Evolutionary conservation across 371 early-diverging fungal species (phyloP), one percentile per base, ranked within the genome.

Genomic region (Rhizopus stolonifer): DNA sequence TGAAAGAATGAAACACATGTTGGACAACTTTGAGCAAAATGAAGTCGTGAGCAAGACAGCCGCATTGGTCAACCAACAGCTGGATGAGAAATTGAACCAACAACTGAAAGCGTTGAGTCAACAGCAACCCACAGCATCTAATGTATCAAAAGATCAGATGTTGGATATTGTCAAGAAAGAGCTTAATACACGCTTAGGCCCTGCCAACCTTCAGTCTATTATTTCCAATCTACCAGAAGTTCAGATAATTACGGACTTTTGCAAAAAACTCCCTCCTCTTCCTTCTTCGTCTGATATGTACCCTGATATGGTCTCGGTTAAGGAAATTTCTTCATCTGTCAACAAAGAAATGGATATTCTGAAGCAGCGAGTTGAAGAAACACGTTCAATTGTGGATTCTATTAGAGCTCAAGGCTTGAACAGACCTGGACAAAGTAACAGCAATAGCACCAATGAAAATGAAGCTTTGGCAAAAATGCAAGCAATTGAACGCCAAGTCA

Each of bases 381-480:
- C 56, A 13, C 52, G 48, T 19, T 17, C 40, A 1, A 43, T 56
- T 14, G 38, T 61, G 2, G 52, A 56, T 21, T 32, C 44, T 1
- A 14, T 61, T 3, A 24, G 31, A 42, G 18, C 23, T 38, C 34
- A 46, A 46, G 25, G 25, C 3, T n/a, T 42, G 2, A 3, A 19
- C n/a, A 1, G 18, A 9, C 23, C 11, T n/a, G 13, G 23, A 0
- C 1, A 9, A 4, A 26, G 19, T 4, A 17, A 7, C 11, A 4
- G 29, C 1, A 14, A 11, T 18, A 4, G 31, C 0, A 22, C 34
- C 17, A 32, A 34, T 25, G 13, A 25, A 1, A 5, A 26, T 15
- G 52, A 43, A 10, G 47, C 52, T 7, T 13, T 56, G 1, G 38
- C 52, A 11, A 56, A 47, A 19, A 49, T 61, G 14, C 53, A 56